These are phyloP conservation scores for Xanthoconium purpureum DNA, from an alignment of 768 basidiomycete genomes.

Conservation along the genomic window DNA sequence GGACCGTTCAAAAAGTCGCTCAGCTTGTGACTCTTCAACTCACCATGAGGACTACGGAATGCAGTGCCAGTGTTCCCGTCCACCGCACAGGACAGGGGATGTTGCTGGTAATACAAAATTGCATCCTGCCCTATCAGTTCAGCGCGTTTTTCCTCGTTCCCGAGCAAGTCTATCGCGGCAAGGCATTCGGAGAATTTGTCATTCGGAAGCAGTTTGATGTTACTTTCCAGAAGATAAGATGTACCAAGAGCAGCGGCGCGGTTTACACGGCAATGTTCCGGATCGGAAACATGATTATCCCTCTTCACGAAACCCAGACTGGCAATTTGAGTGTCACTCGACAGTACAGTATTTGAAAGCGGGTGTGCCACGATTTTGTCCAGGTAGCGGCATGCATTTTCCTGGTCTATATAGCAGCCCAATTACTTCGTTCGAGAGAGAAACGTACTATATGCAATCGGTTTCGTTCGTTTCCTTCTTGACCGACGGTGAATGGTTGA, in stretches of 20 bases:
- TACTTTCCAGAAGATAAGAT: constrained; percentile 52
- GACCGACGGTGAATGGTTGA: constrained; percentile 58
- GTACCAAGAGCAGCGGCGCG: constrained; percentile 43
- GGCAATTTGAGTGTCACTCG: background rate
- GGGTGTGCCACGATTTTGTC: constrained; percentile 29
- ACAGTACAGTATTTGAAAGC: background rate
- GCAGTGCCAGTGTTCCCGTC: constrained; percentile 48
- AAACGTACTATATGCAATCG: constrained; percentile 53
- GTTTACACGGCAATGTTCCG: constrained; percentile 7
- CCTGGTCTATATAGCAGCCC: constrained; percentile 29
- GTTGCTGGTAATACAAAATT: constrained; percentile 38
- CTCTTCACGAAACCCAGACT: constrained; percentile 10
- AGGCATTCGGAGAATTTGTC: constrained; percentile 19
- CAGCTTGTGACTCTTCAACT: constrained; percentile 18
- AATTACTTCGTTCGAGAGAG: background rate
- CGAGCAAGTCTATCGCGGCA: constrained; percentile 40
- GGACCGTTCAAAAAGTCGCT: constrained; percentile 16
- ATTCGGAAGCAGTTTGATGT: constrained; percentile 44
- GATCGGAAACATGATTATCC: background rate
- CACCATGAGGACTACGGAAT: constrained; percentile 50
- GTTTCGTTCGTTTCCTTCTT: constrained; percentile 57
- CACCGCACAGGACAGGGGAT: constrained; percentile 53
- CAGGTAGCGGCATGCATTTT: constrained; percentile 44
- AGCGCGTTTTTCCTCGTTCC: constrained; percentile 38
- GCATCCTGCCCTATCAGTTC: constrained; percentile 33